These are phyloP conservation scores for Pelargonium australe DNA, from an alignment of 441 rosid genomes.

Conservation along the genomic window DNA sequence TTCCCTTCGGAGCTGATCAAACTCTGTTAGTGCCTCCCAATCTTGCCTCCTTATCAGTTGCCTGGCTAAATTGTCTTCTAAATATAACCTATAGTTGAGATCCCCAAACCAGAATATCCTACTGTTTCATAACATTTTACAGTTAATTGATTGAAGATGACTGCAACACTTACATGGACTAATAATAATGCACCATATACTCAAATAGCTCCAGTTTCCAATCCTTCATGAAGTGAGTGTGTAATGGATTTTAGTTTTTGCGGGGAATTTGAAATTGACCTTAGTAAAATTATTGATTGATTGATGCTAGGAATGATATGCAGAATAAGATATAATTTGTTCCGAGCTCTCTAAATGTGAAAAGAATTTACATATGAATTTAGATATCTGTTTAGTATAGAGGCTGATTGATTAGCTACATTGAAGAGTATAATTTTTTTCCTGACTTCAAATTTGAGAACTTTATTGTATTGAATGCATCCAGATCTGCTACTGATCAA, in stretches of 20 bases:
- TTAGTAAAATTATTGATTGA: not conserved
- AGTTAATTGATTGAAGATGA: slow-evolving; percentile 6
- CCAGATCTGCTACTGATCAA: slow-evolving; percentile 20
- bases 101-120: slow-evolving; percentile 77
- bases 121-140: slow-evolving; percentile 29
- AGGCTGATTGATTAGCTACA: slow-evolving; percentile 59
- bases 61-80: slow-evolving; percentile 53
- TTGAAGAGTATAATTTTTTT: not conserved
- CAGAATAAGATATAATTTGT: not conserved
- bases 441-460: slow-evolving; percentile 31
- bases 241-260: not conserved
- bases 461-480: slow-evolving; percentile 29
- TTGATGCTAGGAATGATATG: not conserved
- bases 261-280: not conserved
- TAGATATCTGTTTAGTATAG: slow-evolving; percentile 12
- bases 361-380: not conserved
- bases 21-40: slow-evolving; percentile 32
- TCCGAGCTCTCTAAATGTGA: not conserved
- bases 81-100: slow-evolving; percentile 58
- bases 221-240: slow-evolving; percentile 28
- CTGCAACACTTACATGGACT: not conserved
- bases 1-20: slow-evolving; percentile 44
- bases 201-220: not conserved
- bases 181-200: not conserved
- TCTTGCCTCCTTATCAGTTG: slow-evolving; percentile 47